Evolutionary conservation across 768 basidiomycete genomes (phyloP), one percentile per base, ranked within the genome.

Genomic region (Podaxis sp.): DNA sequence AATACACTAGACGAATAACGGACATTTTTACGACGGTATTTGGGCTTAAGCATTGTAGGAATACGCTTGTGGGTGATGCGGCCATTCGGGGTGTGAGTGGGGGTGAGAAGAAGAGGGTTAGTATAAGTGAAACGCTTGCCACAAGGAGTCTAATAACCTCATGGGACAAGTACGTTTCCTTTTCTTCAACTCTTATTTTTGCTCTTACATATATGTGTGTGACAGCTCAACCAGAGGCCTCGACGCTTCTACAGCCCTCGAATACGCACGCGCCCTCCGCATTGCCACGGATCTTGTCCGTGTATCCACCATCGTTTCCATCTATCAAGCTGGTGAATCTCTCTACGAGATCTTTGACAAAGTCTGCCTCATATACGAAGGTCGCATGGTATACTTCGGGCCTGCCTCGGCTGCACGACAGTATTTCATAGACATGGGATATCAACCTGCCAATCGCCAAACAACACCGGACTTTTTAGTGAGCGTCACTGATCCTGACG

Each of bases 281-380:
- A 79, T 87, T 54, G 78, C 83, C 3, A 90, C 89, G 4, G 85
- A 92, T 69, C 78, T 84, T 1, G 73, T 75, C 46, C 71, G 74
- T 24, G 69, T 76, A 55, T 75, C 89, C 0, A 92, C 88, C 0
- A 82, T 95, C 63, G 91, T 90, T 22, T 89, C 92, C 0, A 86
- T 95, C 46, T 93, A 95, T 73, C 93, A 95, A 75, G 92, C 90
- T 9, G 87, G 89, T 56, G 90, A 94, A 71, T 78, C 80, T 2
- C 74, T 90, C 0, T 88, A 84, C 65, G 57, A 82, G 12, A 74
- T 81, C 4, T 95, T 83, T 70, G 78, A 94, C 79, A 90, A 92
- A 71, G 80, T 93, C 7, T 87, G 89, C 69, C 80, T 94, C 56
- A 82, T 95, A 67, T 86, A 89, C 71, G 88, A 89, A 68, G 89